Base-by-base conservation (phyloP, 1,284 basidiomycete species). In the Amylostereum chailletii region DNA sequence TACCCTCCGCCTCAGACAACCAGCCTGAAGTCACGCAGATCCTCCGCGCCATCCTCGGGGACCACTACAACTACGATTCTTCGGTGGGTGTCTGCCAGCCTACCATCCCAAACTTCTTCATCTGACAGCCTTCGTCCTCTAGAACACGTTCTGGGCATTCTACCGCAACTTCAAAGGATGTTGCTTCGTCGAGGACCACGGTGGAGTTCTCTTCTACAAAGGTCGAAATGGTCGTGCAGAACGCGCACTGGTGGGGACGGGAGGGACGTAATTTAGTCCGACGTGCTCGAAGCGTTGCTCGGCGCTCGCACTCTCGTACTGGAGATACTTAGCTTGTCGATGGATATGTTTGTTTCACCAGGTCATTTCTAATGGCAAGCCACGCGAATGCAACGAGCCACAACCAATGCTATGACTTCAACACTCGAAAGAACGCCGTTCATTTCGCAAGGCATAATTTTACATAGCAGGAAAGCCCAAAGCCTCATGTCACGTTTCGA, bases 131-230 rank as follows among this genome's bases (percentile, higher is more conserved):
- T 33, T 7, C 33, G 19, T 29, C 10, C 43, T 36, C 36, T 57
- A 65, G 63, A 60, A 62, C 55, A 57, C 59, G 34, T 64, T 66
- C 57, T 60, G 60, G 44, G 64, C 65, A 8, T 57, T 68, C 34
- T 68, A 62, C 55, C 61, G 65, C 34, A 65, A 65, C 10, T 66
- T 66, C 57, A 68, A 66, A 30, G 61, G 72, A 45, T 72, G 63
- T 56, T 42, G 66, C 61, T 76, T 70, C 64, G 66, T 78, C 51
- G 76, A 79, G 56, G 72, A 76, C 56, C 68, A 68, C 26, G 55
- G 56, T 6, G 56, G 54, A 5, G 60, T 76, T 51, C 67, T 70
- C 34, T 76, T 77, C 63, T 78, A 66, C 67, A 71, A 71, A 60
- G 71, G 77, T 60, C 60, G 63, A n/a, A 50, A 60, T 11, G 76